Conservation (phyloP, 805 yeast species). For the Ogataea minuta region DNA sequence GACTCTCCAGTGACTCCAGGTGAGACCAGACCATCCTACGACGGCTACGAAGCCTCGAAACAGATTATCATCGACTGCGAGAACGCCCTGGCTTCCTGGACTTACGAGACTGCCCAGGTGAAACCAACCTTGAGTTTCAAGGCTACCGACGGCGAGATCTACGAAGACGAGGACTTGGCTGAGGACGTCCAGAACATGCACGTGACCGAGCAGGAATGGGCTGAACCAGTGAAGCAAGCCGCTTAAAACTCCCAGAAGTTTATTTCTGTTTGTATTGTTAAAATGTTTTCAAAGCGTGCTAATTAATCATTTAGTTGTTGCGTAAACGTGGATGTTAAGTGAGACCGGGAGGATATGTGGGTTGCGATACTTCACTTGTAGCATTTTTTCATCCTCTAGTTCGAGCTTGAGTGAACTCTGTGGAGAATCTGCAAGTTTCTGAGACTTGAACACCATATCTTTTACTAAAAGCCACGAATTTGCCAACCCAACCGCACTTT, state of each 20-base stretch:
- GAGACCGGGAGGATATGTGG: conserved; percentile 20
- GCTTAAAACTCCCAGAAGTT: conserved; percentile 23
- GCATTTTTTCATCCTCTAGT: conserved; percentile 14
- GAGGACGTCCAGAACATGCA: conserved; percentile 48
- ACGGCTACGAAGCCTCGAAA: conserved; percentile 85
- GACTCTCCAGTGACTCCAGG: conserved; percentile 88
- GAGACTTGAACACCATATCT: conserved; percentile 14
- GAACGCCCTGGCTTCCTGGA: conserved; percentile 80
- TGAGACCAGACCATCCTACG: conserved; percentile 87
- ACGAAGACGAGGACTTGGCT: conserved; percentile 52
- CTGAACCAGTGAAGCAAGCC: conserved; percentile 27
- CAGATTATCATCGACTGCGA: conserved; percentile 86
- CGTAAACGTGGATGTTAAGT: conserved; percentile 26
- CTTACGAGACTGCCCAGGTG: conserved; percentile 77
- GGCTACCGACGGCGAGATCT: conserved; percentile 44
- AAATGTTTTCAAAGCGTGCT: conserved; percentile 8
- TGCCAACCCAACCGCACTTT: conserved; percentile 4
- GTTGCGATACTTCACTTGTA: conserved; percentile 21
- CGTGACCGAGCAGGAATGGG: conserved; percentile 42
- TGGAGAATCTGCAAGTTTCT: neutral
- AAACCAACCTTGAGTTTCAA: conserved; percentile 75
- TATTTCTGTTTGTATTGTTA: conserved; percentile 17
- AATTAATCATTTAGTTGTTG: conserved; percentile 9
- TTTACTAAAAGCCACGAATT: conserved; percentile 21
- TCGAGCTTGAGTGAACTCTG: too few species aligned